phyloP scores from a whole-genome alignment of 345 rosid genomes.

The Populus pruinosa region DNA sequence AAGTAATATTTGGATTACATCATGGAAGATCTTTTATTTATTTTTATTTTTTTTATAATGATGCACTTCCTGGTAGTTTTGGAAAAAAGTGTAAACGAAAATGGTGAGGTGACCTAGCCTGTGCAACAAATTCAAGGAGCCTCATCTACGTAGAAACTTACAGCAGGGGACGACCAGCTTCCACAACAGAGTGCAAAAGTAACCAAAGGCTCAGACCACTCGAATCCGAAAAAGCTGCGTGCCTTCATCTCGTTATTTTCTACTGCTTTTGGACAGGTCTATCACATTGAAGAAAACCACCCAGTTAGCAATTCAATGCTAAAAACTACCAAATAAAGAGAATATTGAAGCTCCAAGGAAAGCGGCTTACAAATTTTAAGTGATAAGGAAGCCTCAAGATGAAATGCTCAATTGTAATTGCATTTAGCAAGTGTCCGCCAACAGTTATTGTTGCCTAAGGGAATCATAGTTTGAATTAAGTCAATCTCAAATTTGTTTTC shows the following conservation, averaged over 20 bases:
- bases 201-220: slow-evolving; percentile 88
- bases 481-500: background rate
- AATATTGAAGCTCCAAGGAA: background rate
- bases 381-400: slow-evolving; percentile 90
- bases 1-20: background rate
- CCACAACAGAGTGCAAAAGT: slow-evolving; percentile 89
- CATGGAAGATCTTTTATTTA: background rate
- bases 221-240: slow-evolving; percentile 57
- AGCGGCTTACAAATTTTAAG: slow-evolving; percentile 67
- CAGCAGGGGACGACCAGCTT: slow-evolving; percentile 94
- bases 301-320: background rate
- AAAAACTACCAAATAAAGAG: background rate
- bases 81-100: background rate
- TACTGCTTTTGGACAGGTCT: slow-evolving; percentile 71
- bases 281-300: background rate
- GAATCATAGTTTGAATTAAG: slow-evolving; percentile 7
- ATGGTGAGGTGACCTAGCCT: background rate
- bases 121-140: background rate
- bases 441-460: slow-evolving; percentile 70
- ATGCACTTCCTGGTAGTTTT: background rate
- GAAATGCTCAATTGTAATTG: slow-evolving; percentile 87
- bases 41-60: background rate
- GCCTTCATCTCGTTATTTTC: slow-evolving; percentile 72
- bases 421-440: slow-evolving; percentile 70
- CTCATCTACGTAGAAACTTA: slow-evolving; percentile 36